A percentile compares a stretch with the other conserved stretches of the same genome.
phyloP scores from a whole-genome alignment of 2,329 filamentous ascomycete genomes.

The Pestalotiopsis sp. region DNA sequence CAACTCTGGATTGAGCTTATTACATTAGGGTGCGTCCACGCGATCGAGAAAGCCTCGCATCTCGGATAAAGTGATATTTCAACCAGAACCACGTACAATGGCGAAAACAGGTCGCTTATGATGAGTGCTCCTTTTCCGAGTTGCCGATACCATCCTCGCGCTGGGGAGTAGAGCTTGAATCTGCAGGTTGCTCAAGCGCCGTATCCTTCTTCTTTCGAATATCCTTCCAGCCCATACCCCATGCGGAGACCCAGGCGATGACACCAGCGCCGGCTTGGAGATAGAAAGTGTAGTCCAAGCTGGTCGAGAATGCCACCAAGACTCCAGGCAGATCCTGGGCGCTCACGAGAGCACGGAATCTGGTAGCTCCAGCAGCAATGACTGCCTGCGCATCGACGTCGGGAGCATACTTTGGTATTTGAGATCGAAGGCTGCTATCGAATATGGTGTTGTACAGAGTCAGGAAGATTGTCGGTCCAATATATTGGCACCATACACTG shows the following conservation, averaged over 20 bases:
- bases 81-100: too few relatives aligned
- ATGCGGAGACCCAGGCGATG: conserved; percentile 11
- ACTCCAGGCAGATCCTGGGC: neutral
- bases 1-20: too few relatives aligned
- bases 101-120: neutral
- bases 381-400: neutral
- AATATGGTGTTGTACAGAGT: conserved; percentile 14
- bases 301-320: conserved; percentile 2
- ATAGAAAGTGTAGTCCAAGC: conserved; percentile 1
- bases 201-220: neutral
- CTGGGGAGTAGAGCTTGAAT: neutral
- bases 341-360: conserved; percentile 6
- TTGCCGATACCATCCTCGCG: neutral
- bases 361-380: conserved; percentile 10
- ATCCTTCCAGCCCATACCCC: conserved; percentile 10
- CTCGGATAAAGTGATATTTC: too few relatives aligned
- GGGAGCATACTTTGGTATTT: neutral
- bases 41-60: too few relatives aligned
- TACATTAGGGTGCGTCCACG: too few relatives aligned
- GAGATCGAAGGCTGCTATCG: neutral
- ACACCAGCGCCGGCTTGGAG: neutral
- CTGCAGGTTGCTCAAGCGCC: neutral
- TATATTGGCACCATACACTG: conserved; percentile 14
- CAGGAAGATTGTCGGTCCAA: conserved; percentile 16
- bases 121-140: conserved; percentile 1